These are phyloP conservation scores for Hippophae gyantsensis DNA, from an alignment of 306 rosid species.

Conservation along the genomic window DNA sequence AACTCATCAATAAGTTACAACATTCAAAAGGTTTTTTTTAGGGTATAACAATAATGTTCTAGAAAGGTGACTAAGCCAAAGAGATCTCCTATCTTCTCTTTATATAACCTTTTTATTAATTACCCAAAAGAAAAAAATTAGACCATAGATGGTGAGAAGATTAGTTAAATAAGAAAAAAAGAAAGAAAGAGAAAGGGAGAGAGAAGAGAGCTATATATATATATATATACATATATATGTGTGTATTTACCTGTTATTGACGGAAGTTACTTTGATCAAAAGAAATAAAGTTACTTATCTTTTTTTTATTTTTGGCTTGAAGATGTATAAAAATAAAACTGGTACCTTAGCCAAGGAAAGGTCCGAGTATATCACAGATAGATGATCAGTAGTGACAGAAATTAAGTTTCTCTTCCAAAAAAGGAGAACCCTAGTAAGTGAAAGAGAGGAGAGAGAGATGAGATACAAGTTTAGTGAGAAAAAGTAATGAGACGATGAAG, in stretches of 20 bases:
- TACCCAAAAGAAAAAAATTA: not conserved
- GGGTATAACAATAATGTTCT: too few species aligned
- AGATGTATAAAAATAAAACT: slow-evolving; percentile 30
- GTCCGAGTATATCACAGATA: slow-evolving; percentile 15
- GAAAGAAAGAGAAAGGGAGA: slow-evolving; percentile 15
- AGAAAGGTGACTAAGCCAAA: too few species aligned
- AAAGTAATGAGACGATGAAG: slow-evolving; percentile 30
- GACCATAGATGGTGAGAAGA: slow-evolving; percentile 15
- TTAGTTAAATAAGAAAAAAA: slow-evolving; percentile 20
- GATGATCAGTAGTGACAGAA: slow-evolving; percentile 24
- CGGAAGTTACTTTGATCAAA: slow-evolving; percentile 45
- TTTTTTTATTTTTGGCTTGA: slow-evolving; percentile 24
- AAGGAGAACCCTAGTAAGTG: slow-evolving; percentile 7
- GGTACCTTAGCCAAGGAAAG: slow-evolving; percentile 16
- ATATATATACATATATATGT: slow-evolving; percentile 18
- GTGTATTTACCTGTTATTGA: slow-evolving; percentile 43
- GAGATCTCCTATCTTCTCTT: slow-evolving; percentile 3
- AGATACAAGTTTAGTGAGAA: slow-evolving; percentile 33
- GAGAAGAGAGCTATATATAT: slow-evolving; percentile 21
- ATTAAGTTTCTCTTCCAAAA: slow-evolving; percentile 36
- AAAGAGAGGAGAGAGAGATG: slow-evolving; percentile 13
- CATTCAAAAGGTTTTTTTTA: too few species aligned
- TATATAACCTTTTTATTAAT: not conserved
- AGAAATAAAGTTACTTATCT: slow-evolving; percentile 38
- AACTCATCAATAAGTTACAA: too few species aligned